phyloP scores from a whole-genome alignment of 2,329 filamentous ascomycete genomes.

The Botrytis deweyae region DNA sequence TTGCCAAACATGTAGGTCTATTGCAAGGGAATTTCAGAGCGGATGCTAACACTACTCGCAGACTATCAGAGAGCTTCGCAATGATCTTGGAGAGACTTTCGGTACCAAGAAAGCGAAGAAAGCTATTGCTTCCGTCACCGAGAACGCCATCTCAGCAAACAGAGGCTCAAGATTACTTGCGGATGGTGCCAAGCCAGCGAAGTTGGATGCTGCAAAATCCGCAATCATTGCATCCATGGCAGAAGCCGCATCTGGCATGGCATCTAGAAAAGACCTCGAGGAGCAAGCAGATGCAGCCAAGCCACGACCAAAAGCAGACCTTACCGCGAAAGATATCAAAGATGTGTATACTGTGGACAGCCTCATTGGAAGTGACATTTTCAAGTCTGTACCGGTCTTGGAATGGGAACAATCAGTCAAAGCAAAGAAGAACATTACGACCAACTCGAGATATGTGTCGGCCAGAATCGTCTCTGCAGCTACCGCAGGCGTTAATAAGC shows the following conservation, averaged over 20 bases:
- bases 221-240: slow-evolving; percentile 65
- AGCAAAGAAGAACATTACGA: slow-evolving; percentile 55
- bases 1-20: slow-evolving; percentile 29
- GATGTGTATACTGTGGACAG: slow-evolving; percentile 70
- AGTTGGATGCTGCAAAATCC: slow-evolving; percentile 54
- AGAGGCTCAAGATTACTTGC: slow-evolving; percentile 41
- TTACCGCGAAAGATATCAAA: slow-evolving; percentile 63
- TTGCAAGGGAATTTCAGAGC: background rate
- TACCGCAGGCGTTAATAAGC: slow-evolving; percentile 46
- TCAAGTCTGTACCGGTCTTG: slow-evolving; percentile 66
- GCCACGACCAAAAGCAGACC: slow-evolving; percentile 70
- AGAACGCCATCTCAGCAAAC: slow-evolving; percentile 62
- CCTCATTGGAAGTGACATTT: slow-evolving; percentile 66
- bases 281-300: slow-evolving; percentile 65
- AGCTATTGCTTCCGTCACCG: slow-evolving; percentile 64
- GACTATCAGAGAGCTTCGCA: slow-evolving; percentile 61
- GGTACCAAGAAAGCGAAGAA: slow-evolving; percentile 86
- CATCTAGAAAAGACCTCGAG: slow-evolving; percentile 64
- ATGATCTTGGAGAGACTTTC: slow-evolving; percentile 73
- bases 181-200: slow-evolving; percentile 44
- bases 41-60: slow-evolving; percentile 35
- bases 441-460: slow-evolving; percentile 62
- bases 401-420: slow-evolving; percentile 72
- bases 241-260: slow-evolving; percentile 62
- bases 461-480: slow-evolving; percentile 54